phyloP scores from a whole-genome alignment of 345 rosid species.

The Gynandropsis gynandra region DNA sequence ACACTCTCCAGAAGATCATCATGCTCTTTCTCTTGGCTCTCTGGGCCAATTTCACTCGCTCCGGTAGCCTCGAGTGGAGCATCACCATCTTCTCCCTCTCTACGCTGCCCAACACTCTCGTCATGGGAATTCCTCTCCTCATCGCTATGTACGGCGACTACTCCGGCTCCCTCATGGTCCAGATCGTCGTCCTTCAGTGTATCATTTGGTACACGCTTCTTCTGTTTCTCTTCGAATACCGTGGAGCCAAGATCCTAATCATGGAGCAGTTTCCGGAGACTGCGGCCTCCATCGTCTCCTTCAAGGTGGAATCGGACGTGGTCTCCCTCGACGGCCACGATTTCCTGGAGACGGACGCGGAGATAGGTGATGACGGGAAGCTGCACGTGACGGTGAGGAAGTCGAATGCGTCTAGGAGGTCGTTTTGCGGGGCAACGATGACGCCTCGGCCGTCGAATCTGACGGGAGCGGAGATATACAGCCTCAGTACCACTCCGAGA shows the following conservation, averaged over 20 bases:
- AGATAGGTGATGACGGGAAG: slow-evolving; percentile 79
- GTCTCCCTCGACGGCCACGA: slow-evolving; percentile 78
- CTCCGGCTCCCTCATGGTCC: slow-evolving; percentile 90
- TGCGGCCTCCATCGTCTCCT: slow-evolving; percentile 82
- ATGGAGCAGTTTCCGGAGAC: slow-evolving; percentile 97
- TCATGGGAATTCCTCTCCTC: slow-evolving; percentile 95
- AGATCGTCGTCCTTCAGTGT: slow-evolving; percentile 88
- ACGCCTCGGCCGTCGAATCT: slow-evolving; percentile 95
- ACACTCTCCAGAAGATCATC: slow-evolving; percentile 73
- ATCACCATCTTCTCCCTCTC: slow-evolving; percentile 89
- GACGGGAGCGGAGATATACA: slow-evolving; percentile 91
- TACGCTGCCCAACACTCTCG: slow-evolving; percentile 86
- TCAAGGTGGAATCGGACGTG: slow-evolving; percentile 85
- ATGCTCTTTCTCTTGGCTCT: slow-evolving; percentile 48
- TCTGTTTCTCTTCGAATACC: slow-evolving; percentile 79
- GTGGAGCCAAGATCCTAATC: slow-evolving; percentile 88
- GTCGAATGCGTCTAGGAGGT: slow-evolving; percentile 75
- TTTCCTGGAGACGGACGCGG: slow-evolving; percentile 78
- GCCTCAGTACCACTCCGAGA: slow-evolving; percentile 85
- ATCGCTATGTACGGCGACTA: slow-evolving; percentile 80
- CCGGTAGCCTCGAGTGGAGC: slow-evolving; percentile 88
- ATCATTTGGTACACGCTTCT: slow-evolving; percentile 96
- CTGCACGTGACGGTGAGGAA: slow-evolving; percentile 86
- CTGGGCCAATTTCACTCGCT: slow-evolving; percentile 57
- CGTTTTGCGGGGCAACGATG: slow-evolving; percentile 41